These are phyloP conservation scores for Nothophaeocryptopus gaeumannii DNA, from an alignment of 2,329 filamentous ascomycete species.

Conservation along the genomic window DNA sequence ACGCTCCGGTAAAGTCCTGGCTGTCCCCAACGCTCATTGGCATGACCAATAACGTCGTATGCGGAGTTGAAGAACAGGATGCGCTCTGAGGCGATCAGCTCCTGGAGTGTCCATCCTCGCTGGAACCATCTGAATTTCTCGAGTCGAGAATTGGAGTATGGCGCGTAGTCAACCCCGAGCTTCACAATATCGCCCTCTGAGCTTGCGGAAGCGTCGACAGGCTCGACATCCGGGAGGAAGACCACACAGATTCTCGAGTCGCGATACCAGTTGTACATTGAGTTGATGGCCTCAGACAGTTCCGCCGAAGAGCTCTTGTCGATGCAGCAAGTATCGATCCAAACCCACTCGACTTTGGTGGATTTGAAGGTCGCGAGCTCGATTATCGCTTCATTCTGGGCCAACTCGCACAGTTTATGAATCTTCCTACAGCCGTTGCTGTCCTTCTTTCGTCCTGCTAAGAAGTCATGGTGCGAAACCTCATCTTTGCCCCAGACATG, in stretches of 20 bases:
- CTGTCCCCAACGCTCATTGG: slow-evolving; percentile 6
- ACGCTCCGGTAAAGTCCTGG: slow-evolving; percentile 7
- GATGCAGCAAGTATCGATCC: slow-evolving; percentile 26
- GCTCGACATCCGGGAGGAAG: slow-evolving; percentile 16
- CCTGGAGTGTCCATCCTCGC: slow-evolving; percentile 22
- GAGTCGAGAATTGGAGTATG: background rate
- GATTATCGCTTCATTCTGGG: background rate
- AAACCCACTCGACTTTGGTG: slow-evolving; percentile 12
- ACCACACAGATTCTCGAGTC: slow-evolving; percentile 18
- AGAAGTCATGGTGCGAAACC: slow-evolving; percentile 12
- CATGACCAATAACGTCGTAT: background rate
- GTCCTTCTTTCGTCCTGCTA: background rate
- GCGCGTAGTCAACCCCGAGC: background rate
- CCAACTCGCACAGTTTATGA: background rate
- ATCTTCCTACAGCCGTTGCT: slow-evolving; percentile 12
- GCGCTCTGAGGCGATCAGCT: slow-evolving; percentile 11
- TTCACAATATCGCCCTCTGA: no score
- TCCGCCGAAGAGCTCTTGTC: slow-evolving; percentile 21
- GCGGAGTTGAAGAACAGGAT: slow-evolving; percentile 11
- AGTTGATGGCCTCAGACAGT: slow-evolving; percentile 22
- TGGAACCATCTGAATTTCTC: slow-evolving; percentile 13
- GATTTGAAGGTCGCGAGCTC: background rate
- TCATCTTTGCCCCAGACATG: slow-evolving; percentile 13
- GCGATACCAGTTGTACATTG: slow-evolving; percentile 24
- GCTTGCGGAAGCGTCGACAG: background rate